Percentiles rank a stretch among this genome's conserved stretches.
Evolutionary conservation across 2,329 filamentous ascomycete species (phyloP).

Genomic region (Tolypocladium sp.): DNA sequence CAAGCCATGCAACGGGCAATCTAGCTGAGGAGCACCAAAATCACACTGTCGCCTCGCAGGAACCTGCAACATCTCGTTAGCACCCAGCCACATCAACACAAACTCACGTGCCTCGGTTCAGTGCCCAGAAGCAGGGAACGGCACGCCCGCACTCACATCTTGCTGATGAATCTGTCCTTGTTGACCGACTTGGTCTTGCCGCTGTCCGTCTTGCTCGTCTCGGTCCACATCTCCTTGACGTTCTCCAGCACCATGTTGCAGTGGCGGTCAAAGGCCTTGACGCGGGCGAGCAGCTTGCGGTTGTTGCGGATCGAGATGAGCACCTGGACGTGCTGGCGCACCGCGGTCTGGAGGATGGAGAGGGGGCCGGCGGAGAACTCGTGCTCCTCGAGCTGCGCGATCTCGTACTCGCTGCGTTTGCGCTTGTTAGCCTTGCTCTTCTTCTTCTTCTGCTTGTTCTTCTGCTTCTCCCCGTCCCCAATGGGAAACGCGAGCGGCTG

Average conservation of each 20-base stretch:
- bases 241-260: constrained; percentile 99
- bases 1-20: neutral
- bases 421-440: neutral
- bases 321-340: constrained; percentile 89
- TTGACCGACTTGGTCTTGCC: constrained; percentile 69
- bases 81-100: neutral
- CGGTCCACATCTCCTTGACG: constrained; percentile 96
- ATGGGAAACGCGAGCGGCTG: neutral
- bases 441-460: neutral
- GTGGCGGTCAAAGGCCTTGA: constrained; percentile 97
- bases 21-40: constrained; percentile 73
- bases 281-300: constrained; percentile 90
- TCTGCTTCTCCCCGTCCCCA: neutral
- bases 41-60: constrained; percentile 78
- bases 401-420: constrained; percentile 72
- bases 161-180: constrained; percentile 97
- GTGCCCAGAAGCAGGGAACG: neutral
- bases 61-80: constrained; percentile 47
- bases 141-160: constrained; percentile 57
- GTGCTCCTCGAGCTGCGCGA: constrained; percentile 58
- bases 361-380: constrained; percentile 49
- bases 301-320: constrained; percentile 98
- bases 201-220: constrained; percentile 67
- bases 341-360: constrained; percentile 93
- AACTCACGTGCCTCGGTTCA: neutral